These are phyloP conservation scores for Cudoniella acicularis DNA, from an alignment of 495 filamentous ascomycete genomes.

Conservation along the genomic window DNA sequence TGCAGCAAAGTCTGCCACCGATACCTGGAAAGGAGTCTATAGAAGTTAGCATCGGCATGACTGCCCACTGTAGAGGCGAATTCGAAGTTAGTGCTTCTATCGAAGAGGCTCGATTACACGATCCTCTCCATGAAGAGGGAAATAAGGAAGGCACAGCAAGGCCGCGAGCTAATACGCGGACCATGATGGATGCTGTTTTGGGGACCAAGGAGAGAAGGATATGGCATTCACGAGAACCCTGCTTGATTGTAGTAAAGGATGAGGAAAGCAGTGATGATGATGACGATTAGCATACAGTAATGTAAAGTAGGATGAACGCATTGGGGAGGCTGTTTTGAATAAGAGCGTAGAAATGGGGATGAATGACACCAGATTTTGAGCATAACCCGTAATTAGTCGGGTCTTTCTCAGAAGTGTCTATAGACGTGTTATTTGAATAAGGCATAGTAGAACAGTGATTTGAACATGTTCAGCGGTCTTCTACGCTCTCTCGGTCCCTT, in stretches of 20 bases:
- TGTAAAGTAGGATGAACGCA: neutral
- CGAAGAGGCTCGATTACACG: constrained; percentile 65
- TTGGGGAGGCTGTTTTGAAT: neutral
- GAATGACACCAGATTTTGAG: neutral
- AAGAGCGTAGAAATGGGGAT: neutral
- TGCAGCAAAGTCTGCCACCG: constrained; percentile 68
- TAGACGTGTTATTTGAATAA: no score
- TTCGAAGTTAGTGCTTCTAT: constrained; percentile 80
- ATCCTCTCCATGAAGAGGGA: constrained; percentile 6
- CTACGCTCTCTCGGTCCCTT: no score
- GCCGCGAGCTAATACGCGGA: constrained; percentile 48
- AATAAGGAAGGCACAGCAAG: constrained; percentile 31
- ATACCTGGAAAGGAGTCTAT: constrained; percentile 52
- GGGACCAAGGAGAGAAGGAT: constrained; percentile 62
- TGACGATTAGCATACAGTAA: constrained; percentile 8
- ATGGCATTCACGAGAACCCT: constrained; percentile 67
- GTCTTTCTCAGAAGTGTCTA: no score
- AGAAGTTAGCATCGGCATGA: constrained; percentile 59
- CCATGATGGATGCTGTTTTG: constrained; percentile 47
- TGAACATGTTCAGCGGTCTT: no score
- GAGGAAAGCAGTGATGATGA: constrained; percentile 22
- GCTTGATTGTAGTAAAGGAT: constrained; percentile 56
- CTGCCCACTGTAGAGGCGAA: constrained; percentile 70
- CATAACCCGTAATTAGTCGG: no score
- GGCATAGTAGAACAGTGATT: no score